Conservation (phyloP, 2,329 filamentous ascomycete species). For the Fusarium sp. region DNA sequence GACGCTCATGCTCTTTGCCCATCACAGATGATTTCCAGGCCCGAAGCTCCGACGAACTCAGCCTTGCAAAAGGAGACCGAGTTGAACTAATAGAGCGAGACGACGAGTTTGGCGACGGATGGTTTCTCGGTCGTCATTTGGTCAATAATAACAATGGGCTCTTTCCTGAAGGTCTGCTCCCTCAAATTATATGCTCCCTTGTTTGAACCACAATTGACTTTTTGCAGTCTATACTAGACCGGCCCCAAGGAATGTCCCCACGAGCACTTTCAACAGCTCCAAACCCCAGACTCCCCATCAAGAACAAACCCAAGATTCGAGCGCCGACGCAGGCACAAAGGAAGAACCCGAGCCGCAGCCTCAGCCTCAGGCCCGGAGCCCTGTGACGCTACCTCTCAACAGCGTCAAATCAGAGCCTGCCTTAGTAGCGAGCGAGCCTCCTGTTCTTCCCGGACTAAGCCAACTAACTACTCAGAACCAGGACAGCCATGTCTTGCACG, state of each 20-base stretch:
- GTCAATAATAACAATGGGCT: conserved; percentile 79
- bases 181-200: conserved; percentile 14
- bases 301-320: conserved; percentile 47
- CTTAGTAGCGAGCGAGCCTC: conserved; percentile 43
- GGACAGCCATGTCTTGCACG: conserved; percentile 83
- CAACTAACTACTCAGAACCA: conserved; percentile 60
- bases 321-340: conserved; percentile 40
- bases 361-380: conserved; percentile 52
- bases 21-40: conserved; percentile 87
- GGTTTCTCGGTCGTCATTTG: conserved; percentile 82
- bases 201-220: conserved; percentile 39
- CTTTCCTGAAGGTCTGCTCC: conserved; percentile 79
- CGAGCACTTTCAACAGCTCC: conserved; percentile 46
- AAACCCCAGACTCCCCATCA: conserved; percentile 48
- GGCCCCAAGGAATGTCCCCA: conserved; percentile 59
- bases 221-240: conserved; percentile 70
- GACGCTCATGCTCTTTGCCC: conserved; percentile 25
- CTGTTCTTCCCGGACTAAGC: conserved; percentile 44
- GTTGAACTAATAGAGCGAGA: conserved; percentile 87
- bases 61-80: conserved; percentile 83
- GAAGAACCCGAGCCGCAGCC: conserved; percentile 50
- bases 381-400: conserved; percentile 59
- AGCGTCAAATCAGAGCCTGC: conserved; percentile 51
- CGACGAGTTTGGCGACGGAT: conserved; percentile 89
- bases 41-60: conserved; percentile 92